Base-by-base conservation (phyloP, 2,329 filamentous ascomycete genomes). In the Trichoderma atroviride region DNA sequence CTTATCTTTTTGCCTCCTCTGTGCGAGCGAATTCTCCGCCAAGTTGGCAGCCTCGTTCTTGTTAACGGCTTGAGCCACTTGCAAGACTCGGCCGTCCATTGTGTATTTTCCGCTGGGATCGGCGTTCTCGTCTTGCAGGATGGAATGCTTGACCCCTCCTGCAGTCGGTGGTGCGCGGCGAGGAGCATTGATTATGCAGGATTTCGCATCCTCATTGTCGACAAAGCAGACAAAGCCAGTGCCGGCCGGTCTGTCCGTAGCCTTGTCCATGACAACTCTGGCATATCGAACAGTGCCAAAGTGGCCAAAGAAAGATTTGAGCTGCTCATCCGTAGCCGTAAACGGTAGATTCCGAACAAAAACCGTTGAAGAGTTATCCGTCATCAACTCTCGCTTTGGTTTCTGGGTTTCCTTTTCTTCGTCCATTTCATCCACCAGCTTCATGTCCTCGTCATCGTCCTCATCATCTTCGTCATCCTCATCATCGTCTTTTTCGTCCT, bases 331-430 rank as follows among this genome's bases (percentile, higher is more conserved):
- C 22, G 91, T 92, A 55, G 89, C 90, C 2, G 91, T 94, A 79
- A 97, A 99, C 0, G 96, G 95, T 14, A 99, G 83, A 77, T 99
- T 99, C 73, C 96, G 93, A 74, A 99, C 87, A 81, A 99, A 99
- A 16, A 98, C 81, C 0, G 94, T 97, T 43, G 88, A 88, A 2
- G 88, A 88, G 75, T 93, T 92, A 78, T 92, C 88, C 19, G 83
- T 86, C 31, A 78, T 81, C 70, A 72, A 64, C 27, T 78, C 75
- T 60, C 80, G 76, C 71, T 77, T 75, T 70, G 79, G 70, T 24
- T 81, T 79, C 4, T 83, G 79, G 3, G 79, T 78, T 5, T 83
- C 64, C 16, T 67, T 59, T 10, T 67, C 64, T 29, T 67, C 63
- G 4, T 37, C 78, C 0, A 80, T 81, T 3, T 84, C 82, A 62